Evolutionary conservation across 2,329 filamentous ascomycete species (phyloP), one percentile per base, ranked within the genome.

Genomic region (Capronia epimyces): DNA sequence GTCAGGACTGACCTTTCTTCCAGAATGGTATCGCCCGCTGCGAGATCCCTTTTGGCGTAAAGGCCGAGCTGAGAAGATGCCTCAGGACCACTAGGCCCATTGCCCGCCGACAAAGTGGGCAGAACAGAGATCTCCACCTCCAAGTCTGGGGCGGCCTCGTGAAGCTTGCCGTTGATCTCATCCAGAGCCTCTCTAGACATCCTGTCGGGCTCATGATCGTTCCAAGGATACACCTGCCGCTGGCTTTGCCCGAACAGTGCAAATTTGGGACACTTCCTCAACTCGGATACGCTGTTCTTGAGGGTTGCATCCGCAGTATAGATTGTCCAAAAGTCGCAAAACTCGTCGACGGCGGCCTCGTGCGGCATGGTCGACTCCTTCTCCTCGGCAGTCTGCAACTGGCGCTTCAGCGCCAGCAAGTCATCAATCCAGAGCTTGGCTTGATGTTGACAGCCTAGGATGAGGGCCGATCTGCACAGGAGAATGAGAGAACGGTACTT

Each of bases 1-100:
- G 90, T 95, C 34, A 98, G 73, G 6, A 95, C 78, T 7, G 89
- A 93, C 54, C 85, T 87, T 65, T 98, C 93, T 42, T 80, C 74
- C 24, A 98, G 77, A 1, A 96, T 82, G 4, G 78, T 75, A 65
- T 94, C 86, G 8, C 86, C 87, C 0, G 89, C 81, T 0, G 74
- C 71, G 31, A 97, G 87, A 58, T 95, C 84, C 57, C 87, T 79
- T 61, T 82, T 87, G 6, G 90, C 91, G 66, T 97, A 97, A 2
- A 98, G 78, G 3, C 93, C 93, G 0, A 98, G 78, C 67, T 98
- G 93, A 50, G 77, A 78, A 3, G 76, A 78, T 20, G 72, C 71
- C 42, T 78, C 65, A 18, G 65, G 63, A 15, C 15, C 18, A 20
- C 13, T 13, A 20, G 15, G 6, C 18, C 3, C 20, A 13, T 12